phyloP scores from a whole-genome alignment of 768 basidiomycete genomes.

The Amanita muscaria region DNA sequence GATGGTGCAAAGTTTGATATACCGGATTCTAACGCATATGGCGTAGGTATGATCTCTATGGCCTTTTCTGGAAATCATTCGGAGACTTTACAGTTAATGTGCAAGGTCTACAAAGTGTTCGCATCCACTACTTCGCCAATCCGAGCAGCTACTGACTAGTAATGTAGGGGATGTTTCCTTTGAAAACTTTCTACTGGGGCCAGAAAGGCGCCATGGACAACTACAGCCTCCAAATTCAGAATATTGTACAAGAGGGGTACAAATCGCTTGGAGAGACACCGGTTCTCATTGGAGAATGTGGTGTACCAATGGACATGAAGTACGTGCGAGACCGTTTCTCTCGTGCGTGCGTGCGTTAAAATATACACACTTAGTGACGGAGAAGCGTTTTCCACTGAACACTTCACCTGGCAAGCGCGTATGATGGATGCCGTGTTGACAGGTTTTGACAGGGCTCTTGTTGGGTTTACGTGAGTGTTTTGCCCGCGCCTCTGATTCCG shows the following conservation, averaged over 20 bases:
- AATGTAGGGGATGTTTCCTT: conserved; percentile 73
- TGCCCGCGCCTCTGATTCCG: no score
- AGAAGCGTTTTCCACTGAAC: conserved; percentile 60
- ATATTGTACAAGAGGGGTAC: conserved; percentile 64
- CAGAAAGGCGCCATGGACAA: conserved; percentile 75
- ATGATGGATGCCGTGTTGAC: conserved; percentile 96
- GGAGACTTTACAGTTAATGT: conserved; percentile 88
- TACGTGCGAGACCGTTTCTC: no score
- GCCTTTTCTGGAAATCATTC: conserved; percentile 77
- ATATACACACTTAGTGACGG: conserved; percentile 37
- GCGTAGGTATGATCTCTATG: conserved; percentile 84
- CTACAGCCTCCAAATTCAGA: conserved; percentile 72
- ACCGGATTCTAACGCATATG: neutral
- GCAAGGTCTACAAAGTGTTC: conserved; percentile 80
- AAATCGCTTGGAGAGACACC: conserved; percentile 71
- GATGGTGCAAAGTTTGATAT: neutral
- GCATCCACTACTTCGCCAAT: conserved; percentile 14
- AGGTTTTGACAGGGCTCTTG: conserved; percentile 64
- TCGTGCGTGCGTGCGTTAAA: neutral
- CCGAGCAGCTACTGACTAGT: neutral
- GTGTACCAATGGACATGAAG: conserved; percentile 98
- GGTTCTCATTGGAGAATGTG: conserved; percentile 85
- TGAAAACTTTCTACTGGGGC: conserved; percentile 83
- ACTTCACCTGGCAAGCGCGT: conserved; percentile 74
- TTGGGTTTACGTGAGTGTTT: conserved; percentile 76